Evolutionary conservation across 2,329 filamentous ascomycete species (phyloP), one percentile per base, ranked within the genome.

Genomic region (Paraphoma chrysanthemicola): DNA sequence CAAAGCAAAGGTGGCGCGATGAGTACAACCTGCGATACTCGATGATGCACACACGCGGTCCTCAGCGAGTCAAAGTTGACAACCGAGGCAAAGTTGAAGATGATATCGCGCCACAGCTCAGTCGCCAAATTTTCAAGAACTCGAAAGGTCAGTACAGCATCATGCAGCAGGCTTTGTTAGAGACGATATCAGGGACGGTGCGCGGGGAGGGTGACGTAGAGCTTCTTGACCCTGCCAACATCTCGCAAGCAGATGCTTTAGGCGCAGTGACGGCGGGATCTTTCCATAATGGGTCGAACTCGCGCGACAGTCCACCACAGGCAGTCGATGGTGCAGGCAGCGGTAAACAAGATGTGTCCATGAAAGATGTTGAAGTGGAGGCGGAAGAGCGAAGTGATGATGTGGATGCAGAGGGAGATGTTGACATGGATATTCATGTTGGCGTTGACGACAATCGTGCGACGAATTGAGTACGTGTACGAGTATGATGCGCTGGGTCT

Each of bases 371-470:
- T 10, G 44, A 58, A 16, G 51, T 11, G 11, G 36, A 43, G 7
- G 9, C 17, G n/a, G n/a, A 54, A 4, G 48, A 16, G 11, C 47
- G 54, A 12, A 51, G 28, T 14, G 62, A 53, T 17, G 56, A 61
- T 14, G 45, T 63, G 12, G 66, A 71, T 45, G 64, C 66, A 2
- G 66, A 71, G 43, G 64, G 67, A 4, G 68, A 72, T 29, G 48
- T 60, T 38, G 66, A 70, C 14, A 62, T 23, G 3, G 68, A 72
- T 29, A 48, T 60, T 38, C 64, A 36, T 36, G 33, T 36, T 14
- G 33, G 14, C 33, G 5, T 23, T 23, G 23, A 23, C 23, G 23
- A 23, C 23, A 5, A 23, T 23, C 23, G 68, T 8, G 59, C 49
- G 48, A 51, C 55, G 53, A 57, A 53, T 43, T 56, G 55, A 45